Conservation (phyloP, 2,329 filamentous ascomycete genomes). For the Verticillium alfalfae region DNA sequence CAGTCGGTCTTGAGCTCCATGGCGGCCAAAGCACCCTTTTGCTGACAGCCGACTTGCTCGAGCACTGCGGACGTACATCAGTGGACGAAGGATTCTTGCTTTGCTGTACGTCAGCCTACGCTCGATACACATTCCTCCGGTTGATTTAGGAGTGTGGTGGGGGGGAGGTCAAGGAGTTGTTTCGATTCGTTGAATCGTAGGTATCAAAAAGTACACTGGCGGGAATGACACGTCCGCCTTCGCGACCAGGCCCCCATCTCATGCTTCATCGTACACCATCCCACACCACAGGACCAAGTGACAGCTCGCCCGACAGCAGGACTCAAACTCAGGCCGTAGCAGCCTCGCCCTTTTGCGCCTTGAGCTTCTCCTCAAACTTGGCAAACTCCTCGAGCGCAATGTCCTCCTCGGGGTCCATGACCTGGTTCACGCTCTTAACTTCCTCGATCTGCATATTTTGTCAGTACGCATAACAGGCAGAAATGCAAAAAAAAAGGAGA, state of each 20-base stretch:
- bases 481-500: background rate
- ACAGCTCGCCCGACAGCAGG: background rate
- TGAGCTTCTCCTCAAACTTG: constrained; percentile 84
- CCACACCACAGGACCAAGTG: background rate
- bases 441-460: constrained; percentile 72
- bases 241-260: background rate
- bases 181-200: background rate
- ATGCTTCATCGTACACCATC: background rate
- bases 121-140: background rate
- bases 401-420: constrained; percentile 88
- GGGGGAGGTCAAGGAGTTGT: constrained; percentile 3
- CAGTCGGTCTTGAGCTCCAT: too few species aligned
- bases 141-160: background rate
- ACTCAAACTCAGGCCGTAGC: constrained; percentile 12
- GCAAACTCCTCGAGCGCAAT: constrained; percentile 82
- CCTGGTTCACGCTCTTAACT: constrained; percentile 86
- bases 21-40: too few species aligned
- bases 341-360: constrained; percentile 41
- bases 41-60: too few species aligned
- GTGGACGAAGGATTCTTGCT: too few species aligned
- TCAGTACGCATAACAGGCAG: constrained; percentile 17
- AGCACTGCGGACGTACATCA: too few species aligned
- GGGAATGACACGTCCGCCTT: background rate
- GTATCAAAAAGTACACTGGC: background rate
- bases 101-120: too few species aligned